Conservation (phyloP, 2,329 filamentous ascomycete genomes). For the Beauveria australis region DNA sequence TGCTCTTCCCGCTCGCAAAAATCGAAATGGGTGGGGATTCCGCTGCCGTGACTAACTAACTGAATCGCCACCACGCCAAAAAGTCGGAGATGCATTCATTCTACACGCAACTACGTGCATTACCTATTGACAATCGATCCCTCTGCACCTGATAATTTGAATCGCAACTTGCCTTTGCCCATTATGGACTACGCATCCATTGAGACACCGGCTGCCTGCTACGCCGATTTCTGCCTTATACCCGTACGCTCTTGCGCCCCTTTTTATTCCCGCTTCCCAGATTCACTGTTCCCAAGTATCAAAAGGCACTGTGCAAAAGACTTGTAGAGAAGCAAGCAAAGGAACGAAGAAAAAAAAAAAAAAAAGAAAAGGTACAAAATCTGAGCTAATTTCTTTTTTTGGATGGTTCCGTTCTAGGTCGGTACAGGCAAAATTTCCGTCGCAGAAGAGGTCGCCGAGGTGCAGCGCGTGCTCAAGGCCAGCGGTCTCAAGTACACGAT, state of each 20-base stretch:
- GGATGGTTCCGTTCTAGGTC: conserved; percentile 41
- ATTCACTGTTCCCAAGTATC: background rate
- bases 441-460: conserved; percentile 75
- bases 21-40: background rate
- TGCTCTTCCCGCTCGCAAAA: background rate
- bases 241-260: conserved; percentile 45
- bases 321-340: background rate
- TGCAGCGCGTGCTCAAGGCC: conserved; percentile 74
- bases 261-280: background rate
- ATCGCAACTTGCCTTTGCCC: background rate
- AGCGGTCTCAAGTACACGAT: conserved; percentile 78
- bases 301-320: background rate
- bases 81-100: background rate
- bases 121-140: background rate
- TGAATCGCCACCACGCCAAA: background rate
- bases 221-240: conserved; percentile 86
- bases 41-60: background rate
- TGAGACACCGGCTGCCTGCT: conserved; percentile 65
- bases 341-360: background rate
- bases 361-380: background rate
- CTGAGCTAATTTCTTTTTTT: background rate
- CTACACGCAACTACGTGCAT: background rate
- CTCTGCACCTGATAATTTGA: no score
- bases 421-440: conserved; percentile 72
- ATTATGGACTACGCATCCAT: conserved; percentile 35